Percentiles rank a stretch among this genome's conserved stretches.
Conservation (phyloP, 169 alveolate species). For the Plasmodium knowlesi region DNA sequence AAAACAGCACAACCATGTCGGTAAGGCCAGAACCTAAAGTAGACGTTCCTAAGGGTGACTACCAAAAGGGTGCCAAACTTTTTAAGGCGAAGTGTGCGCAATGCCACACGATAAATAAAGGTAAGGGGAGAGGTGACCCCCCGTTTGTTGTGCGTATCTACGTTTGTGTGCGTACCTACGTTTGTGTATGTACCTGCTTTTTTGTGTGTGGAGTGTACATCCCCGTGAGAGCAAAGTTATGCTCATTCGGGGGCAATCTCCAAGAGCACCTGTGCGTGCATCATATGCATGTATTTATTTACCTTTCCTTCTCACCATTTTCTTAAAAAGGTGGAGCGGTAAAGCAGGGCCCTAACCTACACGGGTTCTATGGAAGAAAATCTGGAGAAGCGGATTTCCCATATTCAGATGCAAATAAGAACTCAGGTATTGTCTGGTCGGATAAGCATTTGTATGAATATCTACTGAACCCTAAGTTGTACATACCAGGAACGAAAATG, state of each 20-base stretch:
- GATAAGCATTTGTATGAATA: slow-evolving; percentile 93
- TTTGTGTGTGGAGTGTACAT: background rate
- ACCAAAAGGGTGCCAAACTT: slow-evolving; percentile 91
- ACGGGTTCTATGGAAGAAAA: slow-evolving; percentile 90
- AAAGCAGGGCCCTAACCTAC: slow-evolving; percentile 91
- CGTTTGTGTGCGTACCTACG: background rate
- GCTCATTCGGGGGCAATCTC: background rate
- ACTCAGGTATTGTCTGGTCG: slow-evolving; percentile 91
- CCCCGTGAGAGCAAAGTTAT: background rate
- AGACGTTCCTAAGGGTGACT: slow-evolving; percentile 92
- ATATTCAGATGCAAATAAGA: slow-evolving; percentile 92
- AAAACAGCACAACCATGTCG: slow-evolving; percentile 27
- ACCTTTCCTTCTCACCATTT: background rate
- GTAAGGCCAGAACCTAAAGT: slow-evolving; percentile 92
- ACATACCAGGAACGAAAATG: slow-evolving; percentile 97
- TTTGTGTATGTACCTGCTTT: background rate
- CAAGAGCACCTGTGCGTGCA: background rate
- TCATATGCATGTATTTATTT: background rate
- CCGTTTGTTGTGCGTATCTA: background rate
- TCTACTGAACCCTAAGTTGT: slow-evolving; percentile 92
- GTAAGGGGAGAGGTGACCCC: slow-evolving; percentile 55
- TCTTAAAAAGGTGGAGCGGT: slow-evolving; percentile 89
- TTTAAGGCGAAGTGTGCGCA: slow-evolving; percentile 95
- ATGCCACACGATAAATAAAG: slow-evolving; percentile 92
- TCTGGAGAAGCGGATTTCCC: slow-evolving; percentile 91